A percentile compares a stretch with the other conserved stretches of the same genome.
These are phyloP conservation scores for Phytophthora idaei DNA, from an alignment of 352 stramenopile species.

Conservation along the genomic window DNA sequence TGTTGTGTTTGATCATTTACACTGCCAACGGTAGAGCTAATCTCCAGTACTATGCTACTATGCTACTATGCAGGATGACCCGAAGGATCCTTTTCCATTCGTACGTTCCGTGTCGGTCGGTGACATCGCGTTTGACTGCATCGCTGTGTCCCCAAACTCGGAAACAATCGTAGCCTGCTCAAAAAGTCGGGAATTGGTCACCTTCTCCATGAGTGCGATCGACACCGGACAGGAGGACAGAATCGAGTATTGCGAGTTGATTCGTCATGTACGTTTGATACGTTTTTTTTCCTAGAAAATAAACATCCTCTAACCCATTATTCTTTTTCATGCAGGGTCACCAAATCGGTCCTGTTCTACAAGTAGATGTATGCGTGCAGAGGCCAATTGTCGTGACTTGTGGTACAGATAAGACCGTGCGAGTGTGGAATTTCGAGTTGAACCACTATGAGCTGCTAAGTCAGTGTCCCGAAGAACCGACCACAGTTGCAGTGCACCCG, in stretches of 20 bases:
- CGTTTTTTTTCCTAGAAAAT: neutral
- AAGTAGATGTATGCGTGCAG: constrained; percentile 82
- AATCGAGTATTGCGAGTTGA: constrained; percentile 68
- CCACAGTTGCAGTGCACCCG: constrained; percentile 65
- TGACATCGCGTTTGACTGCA: constrained; percentile 77
- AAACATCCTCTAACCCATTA: neutral
- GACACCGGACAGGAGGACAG: constrained; percentile 79
- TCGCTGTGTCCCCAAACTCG: constrained; percentile 68
- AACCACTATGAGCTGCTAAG: constrained; percentile 68
- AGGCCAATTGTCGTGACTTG: constrained; percentile 85
- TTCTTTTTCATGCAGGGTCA: constrained; percentile 42
- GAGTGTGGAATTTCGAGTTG: constrained; percentile 90
- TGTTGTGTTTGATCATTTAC: neutral
- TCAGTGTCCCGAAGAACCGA: constrained; percentile 67
- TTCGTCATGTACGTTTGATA: constrained; percentile 48
- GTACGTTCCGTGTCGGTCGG: constrained; percentile 71
- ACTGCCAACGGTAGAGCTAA: neutral
- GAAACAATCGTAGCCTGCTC: constrained; percentile 69
- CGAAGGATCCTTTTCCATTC: constrained; percentile 80
- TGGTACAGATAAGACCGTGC: constrained; percentile 82
- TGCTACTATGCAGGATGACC: constrained; percentile 54
- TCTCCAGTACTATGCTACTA: neutral
- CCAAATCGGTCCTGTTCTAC: constrained; percentile 69
- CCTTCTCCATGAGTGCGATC: constrained; percentile 71
- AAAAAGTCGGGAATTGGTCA: constrained; percentile 70